Base-by-base conservation (phyloP, 805 yeast genomes). In the Phaffomyces antillensis region DNA sequence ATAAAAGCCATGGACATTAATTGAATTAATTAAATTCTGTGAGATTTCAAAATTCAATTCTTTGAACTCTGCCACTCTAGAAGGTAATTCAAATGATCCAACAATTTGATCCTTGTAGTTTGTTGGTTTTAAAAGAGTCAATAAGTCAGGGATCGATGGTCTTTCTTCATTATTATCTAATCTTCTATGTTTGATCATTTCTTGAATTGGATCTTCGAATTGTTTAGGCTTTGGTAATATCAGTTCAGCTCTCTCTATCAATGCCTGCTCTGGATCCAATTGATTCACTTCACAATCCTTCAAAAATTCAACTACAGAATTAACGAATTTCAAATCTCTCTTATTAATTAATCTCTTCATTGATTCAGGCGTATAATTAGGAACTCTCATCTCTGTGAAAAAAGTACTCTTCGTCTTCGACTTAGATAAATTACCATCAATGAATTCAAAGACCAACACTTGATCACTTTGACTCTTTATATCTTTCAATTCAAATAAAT, bases 391-490 rank as follows among this genome's bases (percentile, higher is more conserved):
- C 40, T 73, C 75, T 7, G 72, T 64, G 41, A 59, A 68, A 51
- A 57, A 67, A 5, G 68, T 60, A 13, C 67, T 55, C 65, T 61
- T 74, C 36, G 66, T 74, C 68, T 70, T 76, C 52, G 66, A 77
- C 54, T 68, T 75, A 55, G 67, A 52, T 55, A 74, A 58, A 46
- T 72, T 69, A 13, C 84, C 86, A 60, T 90, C 96, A 16, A 77
- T 70, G 60, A 90, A 86, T 51, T 84, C 90, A 57, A 90, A 84
- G 2, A 86, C 69, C 25, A 90, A 66, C 9, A 86, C 55, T 51
- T 82, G 89, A 18, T 72, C 68, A 0, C 69, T 60, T 11, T 57
- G 59, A 6, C 36, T 26, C 6, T 54, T 58, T 13, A 60, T 60
- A 12, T 66, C 66, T 48, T 76, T 72, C 18, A 78, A 63, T 39